Conservation (phyloP, 331 rosid genomes). For the Acacia concinna region DNA sequence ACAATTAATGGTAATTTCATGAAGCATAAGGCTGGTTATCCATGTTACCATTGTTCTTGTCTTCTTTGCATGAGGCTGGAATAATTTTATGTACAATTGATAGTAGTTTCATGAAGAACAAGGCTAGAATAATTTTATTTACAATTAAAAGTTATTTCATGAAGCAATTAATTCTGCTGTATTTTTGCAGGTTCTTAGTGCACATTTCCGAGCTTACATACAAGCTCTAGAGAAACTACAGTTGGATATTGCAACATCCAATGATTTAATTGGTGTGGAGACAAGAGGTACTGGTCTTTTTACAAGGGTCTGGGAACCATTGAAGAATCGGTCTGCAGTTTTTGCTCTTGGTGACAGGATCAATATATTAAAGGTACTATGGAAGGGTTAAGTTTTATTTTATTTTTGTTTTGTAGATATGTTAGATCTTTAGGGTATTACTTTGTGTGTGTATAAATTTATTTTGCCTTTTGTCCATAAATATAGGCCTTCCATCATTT, state of each 20-base stretch:
- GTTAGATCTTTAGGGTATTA: neutral
- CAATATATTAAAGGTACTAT: slow-evolving; percentile 70
- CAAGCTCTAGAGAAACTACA: slow-evolving; percentile 94
- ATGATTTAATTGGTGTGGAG: slow-evolving; percentile 96
- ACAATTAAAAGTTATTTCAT: slow-evolving; percentile 16
- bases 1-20: slow-evolving; percentile 16
- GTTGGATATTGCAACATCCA: slow-evolving; percentile 91
- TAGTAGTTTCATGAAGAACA: slow-evolving; percentile 19
- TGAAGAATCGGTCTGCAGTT: slow-evolving; percentile 95
- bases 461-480: neutral
- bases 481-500: neutral
- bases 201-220: slow-evolving; percentile 95
- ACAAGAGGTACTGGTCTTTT: slow-evolving; percentile 81
- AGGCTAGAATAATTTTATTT: neutral
- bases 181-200: slow-evolving; percentile 87
- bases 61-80: neutral
- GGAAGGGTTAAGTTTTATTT: neutral
- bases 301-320: slow-evolving; percentile 82
- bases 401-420: neutral
- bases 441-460: neutral
- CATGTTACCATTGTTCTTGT: neutral
- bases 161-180: slow-evolving; percentile 24
- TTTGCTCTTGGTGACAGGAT: slow-evolving; percentile 93
- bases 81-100: slow-evolving; percentile 4
- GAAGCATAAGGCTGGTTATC: slow-evolving; percentile 13